A percentile compares a stretch with the other conserved stretches of the same genome.
Evolutionary conservation across 805 yeast genomes (phyloP).

Genomic region (Metschnikowia lachancei): DNA sequence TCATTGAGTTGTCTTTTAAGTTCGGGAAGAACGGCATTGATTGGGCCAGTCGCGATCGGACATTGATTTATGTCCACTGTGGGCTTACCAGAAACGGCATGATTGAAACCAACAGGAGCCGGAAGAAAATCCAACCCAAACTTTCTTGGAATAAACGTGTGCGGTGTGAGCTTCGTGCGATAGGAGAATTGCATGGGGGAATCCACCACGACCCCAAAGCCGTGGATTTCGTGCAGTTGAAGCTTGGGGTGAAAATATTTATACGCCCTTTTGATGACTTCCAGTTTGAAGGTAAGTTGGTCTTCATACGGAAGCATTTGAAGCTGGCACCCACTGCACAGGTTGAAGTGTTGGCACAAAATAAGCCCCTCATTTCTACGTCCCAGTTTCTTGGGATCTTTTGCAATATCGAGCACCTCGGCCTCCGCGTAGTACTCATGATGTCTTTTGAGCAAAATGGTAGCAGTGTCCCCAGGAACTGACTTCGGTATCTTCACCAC

Average conservation of each 20-base stretch:
- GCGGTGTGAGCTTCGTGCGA: conserved; percentile 44
- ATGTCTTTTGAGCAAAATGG: conserved; percentile 30
- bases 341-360: conserved; percentile 34
- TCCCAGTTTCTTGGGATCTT: conserved; percentile 6
- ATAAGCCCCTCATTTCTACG: conserved; percentile 28
- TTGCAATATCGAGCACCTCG: conserved; percentile 21
- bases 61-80: conserved; percentile 37
- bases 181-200: conserved; percentile 41
- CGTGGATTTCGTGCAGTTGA: conserved; percentile 1
- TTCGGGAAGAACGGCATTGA: conserved; percentile 27
- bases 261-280: conserved; percentile 34
- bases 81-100: conserved; percentile 22
- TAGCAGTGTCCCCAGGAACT: conserved; percentile 37
- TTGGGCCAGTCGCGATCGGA: conserved; percentile 33
- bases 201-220: conserved; percentile 29
- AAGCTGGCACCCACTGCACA: conserved; percentile 43
- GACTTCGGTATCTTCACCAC: conserved; percentile 39
- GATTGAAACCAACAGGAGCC: conserved; percentile 33
- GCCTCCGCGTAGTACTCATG: conserved; percentile 33
- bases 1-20: conserved; percentile 15
- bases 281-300: conserved; percentile 35
- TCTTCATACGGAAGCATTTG: conserved; percentile 41
- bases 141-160: conserved; percentile 23
- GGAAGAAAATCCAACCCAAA: conserved; percentile 7
- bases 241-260: conserved; percentile 32